Evolutionary conservation across 1,284 basidiomycete species (phyloP).

Genomic region (Puccinia coronata): DNA sequence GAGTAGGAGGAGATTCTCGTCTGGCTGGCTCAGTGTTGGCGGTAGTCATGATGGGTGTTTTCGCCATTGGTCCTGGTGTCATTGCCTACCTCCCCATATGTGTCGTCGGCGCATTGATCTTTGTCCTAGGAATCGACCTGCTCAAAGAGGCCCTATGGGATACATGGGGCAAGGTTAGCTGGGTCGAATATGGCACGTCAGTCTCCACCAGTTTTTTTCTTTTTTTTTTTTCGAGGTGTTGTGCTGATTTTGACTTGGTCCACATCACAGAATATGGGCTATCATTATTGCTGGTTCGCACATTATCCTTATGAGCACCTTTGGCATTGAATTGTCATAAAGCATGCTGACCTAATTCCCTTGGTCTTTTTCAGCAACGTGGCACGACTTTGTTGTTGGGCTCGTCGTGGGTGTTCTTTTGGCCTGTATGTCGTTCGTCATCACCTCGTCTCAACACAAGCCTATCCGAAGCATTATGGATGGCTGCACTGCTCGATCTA

Average conservation of each 20-base stretch:
- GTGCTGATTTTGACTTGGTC: slow-evolving; percentile 61
- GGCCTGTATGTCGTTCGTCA: slow-evolving; percentile 89
- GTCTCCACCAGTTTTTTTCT: not conserved
- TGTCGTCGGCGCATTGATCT: slow-evolving; percentile 77
- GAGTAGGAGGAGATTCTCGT: slow-evolving; percentile 83
- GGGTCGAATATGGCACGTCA: slow-evolving; percentile 51
- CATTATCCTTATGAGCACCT: slow-evolving; percentile 28
- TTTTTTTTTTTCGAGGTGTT: not conserved
- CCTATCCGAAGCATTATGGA: slow-evolving; percentile 70
- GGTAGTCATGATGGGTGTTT: slow-evolving; percentile 70
- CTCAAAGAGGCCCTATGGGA: slow-evolving; percentile 93
- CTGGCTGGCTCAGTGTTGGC: slow-evolving; percentile 84
- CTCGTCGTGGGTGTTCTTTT: slow-evolving; percentile 88
- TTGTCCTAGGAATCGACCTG: slow-evolving; percentile 90
- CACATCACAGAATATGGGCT: slow-evolving; percentile 62
- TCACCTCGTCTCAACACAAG: slow-evolving; percentile 80
- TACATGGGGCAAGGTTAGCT: slow-evolving; percentile 75
- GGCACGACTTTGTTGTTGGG: slow-evolving; percentile 76
- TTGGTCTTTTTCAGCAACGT: slow-evolving; percentile 42
- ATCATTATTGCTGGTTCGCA: slow-evolving; percentile 67
- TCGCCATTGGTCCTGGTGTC: slow-evolving; percentile 78
- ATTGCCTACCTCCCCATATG: slow-evolving; percentile 75
- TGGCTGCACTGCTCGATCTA: slow-evolving; percentile 66
- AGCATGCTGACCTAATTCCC: not conserved
- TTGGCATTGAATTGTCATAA: not conserved